Base-by-base conservation (phyloP, 805 yeast species). In the Sugiyamaella smithiae region DNA sequence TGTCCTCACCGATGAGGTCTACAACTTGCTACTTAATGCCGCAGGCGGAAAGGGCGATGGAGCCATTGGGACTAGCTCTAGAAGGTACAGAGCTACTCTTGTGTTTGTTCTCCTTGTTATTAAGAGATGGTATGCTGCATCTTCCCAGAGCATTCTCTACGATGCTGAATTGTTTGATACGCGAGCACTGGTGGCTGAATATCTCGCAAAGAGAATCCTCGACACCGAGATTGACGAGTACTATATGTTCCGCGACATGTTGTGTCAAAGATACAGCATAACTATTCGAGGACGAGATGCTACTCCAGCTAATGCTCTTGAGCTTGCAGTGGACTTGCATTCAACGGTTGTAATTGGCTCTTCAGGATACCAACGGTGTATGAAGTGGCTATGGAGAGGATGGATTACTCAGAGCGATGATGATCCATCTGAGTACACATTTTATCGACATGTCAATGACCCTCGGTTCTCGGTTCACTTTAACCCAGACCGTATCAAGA, bases 341-440 rank as follows among this genome's bases (percentile, higher is more conserved):
- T 78, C 85, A 8, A 82, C 90, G 6, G 74, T 76, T 19, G 82
- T 88, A 14, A 86, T 89, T 57, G 82, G 88, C 1, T 80, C 95
- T 0, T 70, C 84, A 6, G 96, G 96, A 0, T 88, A 80, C 64
- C 96, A 88, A 66, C 70, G 95, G 46, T 87, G 96, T 68, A 76
- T 88, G 59, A 81, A 83, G 56, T 88, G 96, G 95, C 66, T 88
- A 43, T 88, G 97, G 97, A 72, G 90, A 49, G 97, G 97, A 24
- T 87, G 96, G 95, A 85, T 88, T 53, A 75, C 85, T 44, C 96
- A 88, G 66, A 77, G 84, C 19, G 78, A 81, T 9, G 65, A 64
- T 11, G 88, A 87, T 61, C 87, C 93, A 4, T 74, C 77, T 20
- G 80, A 81, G 12, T 88, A 84, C 58, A 82, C 79, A 22, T 60